Evolutionary conservation across 2,329 filamentous ascomycete genomes (phyloP).

Genomic region (Zarea fungicola): DNA sequence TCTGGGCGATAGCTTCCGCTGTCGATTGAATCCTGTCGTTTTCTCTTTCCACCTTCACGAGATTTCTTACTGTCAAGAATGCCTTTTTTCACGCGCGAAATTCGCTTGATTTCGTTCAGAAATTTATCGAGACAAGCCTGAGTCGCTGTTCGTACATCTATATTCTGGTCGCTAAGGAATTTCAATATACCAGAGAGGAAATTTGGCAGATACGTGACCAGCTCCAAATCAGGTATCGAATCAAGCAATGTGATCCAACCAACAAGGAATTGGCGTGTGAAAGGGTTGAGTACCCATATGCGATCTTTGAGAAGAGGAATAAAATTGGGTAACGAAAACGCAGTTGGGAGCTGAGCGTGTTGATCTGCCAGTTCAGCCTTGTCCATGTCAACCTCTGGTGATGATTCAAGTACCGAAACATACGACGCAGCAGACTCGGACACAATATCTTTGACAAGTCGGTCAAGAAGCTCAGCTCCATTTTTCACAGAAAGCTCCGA

Average conservation of each 20-base stretch:
- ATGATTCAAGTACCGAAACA: constrained; percentile 74
- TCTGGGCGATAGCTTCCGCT: constrained; percentile 55
- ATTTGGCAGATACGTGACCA: constrained; percentile 86
- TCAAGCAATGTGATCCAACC: constrained; percentile 94
- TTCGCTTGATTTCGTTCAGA: constrained; percentile 87
- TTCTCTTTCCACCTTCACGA: constrained; percentile 60
- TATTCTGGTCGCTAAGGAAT: constrained; percentile 86
- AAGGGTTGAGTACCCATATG: constrained; percentile 91
- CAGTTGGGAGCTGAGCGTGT: constrained; percentile 60
- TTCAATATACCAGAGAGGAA: constrained; percentile 86
- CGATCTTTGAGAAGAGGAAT: constrained; percentile 91
- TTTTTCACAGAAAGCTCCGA: constrained; percentile 97
- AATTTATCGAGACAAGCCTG: constrained; percentile 87
- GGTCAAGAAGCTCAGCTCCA: constrained; percentile 89
- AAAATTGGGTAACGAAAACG: constrained; percentile 86
- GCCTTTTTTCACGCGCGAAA: constrained; percentile 85
- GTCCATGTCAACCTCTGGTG: constrained; percentile 42
- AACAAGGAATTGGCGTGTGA: constrained; percentile 89
- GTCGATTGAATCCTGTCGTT: constrained; percentile 65
- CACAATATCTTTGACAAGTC: constrained; percentile 92
- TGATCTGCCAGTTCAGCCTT: constrained; percentile 37
- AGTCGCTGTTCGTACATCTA: constrained; percentile 91
- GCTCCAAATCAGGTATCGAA: constrained; percentile 92
- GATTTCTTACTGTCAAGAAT: constrained; percentile 80
- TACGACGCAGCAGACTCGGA: constrained; percentile 93